phyloP scores from a whole-genome alignment of 176 grass and related monocot genomes.

The Echinochloa phyllopogon region DNA sequence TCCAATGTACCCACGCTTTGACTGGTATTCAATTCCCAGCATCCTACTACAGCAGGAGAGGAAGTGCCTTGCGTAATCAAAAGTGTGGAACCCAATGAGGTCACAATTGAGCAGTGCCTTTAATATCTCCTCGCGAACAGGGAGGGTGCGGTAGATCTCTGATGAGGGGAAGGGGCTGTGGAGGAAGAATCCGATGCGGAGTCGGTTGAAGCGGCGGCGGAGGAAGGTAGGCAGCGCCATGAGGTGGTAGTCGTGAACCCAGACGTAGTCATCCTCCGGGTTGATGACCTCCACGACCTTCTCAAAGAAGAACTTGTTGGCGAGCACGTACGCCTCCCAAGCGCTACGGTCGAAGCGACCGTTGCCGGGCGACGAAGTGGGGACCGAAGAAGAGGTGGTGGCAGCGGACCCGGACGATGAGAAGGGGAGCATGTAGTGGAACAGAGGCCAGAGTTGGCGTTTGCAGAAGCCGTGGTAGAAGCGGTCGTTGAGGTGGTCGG shows the following conservation, averaged over 20 bases:
- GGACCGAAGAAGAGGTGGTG: slow-evolving; percentile 16
- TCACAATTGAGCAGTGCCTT: slow-evolving; percentile 95
- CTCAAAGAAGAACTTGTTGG: slow-evolving; percentile 95
- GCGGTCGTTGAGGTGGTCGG: slow-evolving; percentile 63
- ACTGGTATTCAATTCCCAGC: slow-evolving; percentile 96
- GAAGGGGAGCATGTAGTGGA: slow-evolving; percentile 98
- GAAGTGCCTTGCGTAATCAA: slow-evolving; percentile 97
- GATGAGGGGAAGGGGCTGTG: slow-evolving; percentile 97
- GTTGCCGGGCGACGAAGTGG: slow-evolving; percentile 18
- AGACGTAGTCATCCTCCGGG: slow-evolving; percentile 95
- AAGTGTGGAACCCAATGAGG: slow-evolving; percentile 98
- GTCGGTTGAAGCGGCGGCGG: slow-evolving; percentile 87
- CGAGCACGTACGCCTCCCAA: slow-evolving; percentile 91
- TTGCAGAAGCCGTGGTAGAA: slow-evolving; percentile 98
- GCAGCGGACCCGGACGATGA: slow-evolving; percentile 28
- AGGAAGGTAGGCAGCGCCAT: slow-evolving; percentile 99
- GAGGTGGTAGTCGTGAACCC: slow-evolving; percentile 99
- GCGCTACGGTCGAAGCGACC: slow-evolving; percentile 80
- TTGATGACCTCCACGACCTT: slow-evolving; percentile 92
- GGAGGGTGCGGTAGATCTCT: slow-evolving; percentile 94
- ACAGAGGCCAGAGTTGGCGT: slow-evolving; percentile 89
- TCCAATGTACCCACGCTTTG: slow-evolving; percentile 95
- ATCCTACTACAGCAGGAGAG: slow-evolving; percentile 98
- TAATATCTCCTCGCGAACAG: slow-evolving; percentile 95
- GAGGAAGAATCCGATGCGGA: slow-evolving; percentile 98